Base-by-base conservation (phyloP, 2,329 filamentous ascomycete genomes). In the Paracoccidioides lutzii region DNA sequence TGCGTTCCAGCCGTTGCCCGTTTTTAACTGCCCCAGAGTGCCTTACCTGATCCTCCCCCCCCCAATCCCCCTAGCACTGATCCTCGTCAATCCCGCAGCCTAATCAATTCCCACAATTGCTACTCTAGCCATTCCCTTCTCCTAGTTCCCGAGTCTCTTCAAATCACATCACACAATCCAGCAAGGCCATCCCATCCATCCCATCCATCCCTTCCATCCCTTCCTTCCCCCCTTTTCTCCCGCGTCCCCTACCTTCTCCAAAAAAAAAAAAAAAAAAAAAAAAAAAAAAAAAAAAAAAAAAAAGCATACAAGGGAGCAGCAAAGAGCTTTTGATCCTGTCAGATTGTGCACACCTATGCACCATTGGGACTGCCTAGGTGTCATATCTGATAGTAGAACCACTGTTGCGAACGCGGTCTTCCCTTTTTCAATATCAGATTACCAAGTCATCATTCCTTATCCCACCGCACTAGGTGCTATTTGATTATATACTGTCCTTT, bases 61-160 rank as follows among this genome's bases (percentile, higher is more conserved):
- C n/a, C n/a, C n/a, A n/a, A 41, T 30, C 41, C 37, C 41, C 37
- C 35, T 45, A 53, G 55, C 55, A 45, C 42, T 60, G 57, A 60
- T 59, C 59, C 59, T 59, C 59, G 57, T 54, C 50, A 55, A 57
- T 53, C 57, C 45, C 59, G 57, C 57, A 41, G 43, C 57, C 43
- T 32, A 44, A 41, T 52, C 28, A 38, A 44, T 48, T 28, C 35
- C 15, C 14, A 22, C 22, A 22, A 22, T 22, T 22, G 22, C 15
- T 30, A 38, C 35, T 14, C 10, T 28, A 15, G 14, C 43, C 53
- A 14, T 12, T 41, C 41, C 37, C 28, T 35, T 30, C 7, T 3
- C 32, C 41, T 35, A 40, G 12, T 32, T 49, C 40, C 28, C 8
- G 43, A 32, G 22, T 32, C 48, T 46, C 30, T 54, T 49, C 44